Percentiles rank a stretch among this genome's conserved stretches.
These are phyloP conservation scores for Dothideomycetes sp. DNA, from an alignment of 2,329 filamentous ascomycete genomes.

Conservation along the genomic window DNA sequence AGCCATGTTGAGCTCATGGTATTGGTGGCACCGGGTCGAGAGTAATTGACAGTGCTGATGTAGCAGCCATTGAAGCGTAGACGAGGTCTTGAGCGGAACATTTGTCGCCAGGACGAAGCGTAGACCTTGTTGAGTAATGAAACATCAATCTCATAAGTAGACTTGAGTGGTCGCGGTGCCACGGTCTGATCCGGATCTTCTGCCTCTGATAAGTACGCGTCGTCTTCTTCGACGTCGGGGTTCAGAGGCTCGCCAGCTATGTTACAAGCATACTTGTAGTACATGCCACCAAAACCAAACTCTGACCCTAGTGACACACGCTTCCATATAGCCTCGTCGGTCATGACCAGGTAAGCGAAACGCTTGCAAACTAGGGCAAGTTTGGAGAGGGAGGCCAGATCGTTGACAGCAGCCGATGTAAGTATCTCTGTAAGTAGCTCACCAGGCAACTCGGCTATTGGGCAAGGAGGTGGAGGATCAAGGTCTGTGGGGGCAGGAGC, in stretches of 20 bases:
- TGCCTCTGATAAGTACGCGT: slow-evolving; percentile 5
- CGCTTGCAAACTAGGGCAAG: slow-evolving; percentile 76
- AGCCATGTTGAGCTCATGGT: slow-evolving; percentile 65
- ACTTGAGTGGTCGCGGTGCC: slow-evolving; percentile 13
- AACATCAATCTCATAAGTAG: slow-evolving; percentile 17
- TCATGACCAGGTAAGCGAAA: slow-evolving; percentile 72
- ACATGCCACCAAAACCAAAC: slow-evolving; percentile 76
- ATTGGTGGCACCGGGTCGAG: slow-evolving; percentile 67
- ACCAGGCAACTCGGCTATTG: slow-evolving; percentile 66
- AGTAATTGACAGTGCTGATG: slow-evolving; percentile 94
- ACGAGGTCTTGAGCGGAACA: slow-evolving; percentile 76
- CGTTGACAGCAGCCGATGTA: slow-evolving; percentile 58
- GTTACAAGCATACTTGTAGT: slow-evolving; percentile 63
- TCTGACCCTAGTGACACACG: slow-evolving; percentile 59
- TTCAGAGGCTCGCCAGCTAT: slow-evolving; percentile 39
- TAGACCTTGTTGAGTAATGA: slow-evolving; percentile 23
- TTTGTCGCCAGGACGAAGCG: slow-evolving; percentile 41
- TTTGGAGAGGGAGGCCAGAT: slow-evolving; percentile 68
- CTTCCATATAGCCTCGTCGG: slow-evolving; percentile 82
- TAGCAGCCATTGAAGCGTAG: slow-evolving; percentile 93
- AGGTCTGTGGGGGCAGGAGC: slow-evolving; percentile 62
- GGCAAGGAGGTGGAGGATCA: slow-evolving; percentile 66
- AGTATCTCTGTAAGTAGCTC: slow-evolving; percentile 80
- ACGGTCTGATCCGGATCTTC: not conserved
- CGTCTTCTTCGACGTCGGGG: slow-evolving; percentile 17